These are phyloP conservation scores for Aspergillus saccharolyticus DNA, from an alignment of 495 filamentous ascomycete genomes.

Conservation along the genomic window DNA sequence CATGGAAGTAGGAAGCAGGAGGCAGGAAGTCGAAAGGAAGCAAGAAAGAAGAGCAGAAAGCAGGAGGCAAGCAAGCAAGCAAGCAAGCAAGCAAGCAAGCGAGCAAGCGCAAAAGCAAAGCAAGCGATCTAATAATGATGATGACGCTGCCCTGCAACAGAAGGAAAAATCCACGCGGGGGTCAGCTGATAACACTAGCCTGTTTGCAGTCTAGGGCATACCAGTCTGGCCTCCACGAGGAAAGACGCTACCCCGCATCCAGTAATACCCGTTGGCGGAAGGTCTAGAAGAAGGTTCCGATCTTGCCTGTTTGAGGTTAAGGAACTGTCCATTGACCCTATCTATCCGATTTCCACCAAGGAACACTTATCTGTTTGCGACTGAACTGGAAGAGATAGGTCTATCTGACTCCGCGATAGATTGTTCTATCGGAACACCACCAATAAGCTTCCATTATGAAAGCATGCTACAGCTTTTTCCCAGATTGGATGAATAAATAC, in stretches of 20 bases:
- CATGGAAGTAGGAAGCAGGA: background rate
- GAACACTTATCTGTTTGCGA: no score
- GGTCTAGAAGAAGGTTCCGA: slow-evolving; percentile 7
- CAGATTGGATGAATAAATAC: no score
- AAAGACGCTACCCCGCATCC: slow-evolving; percentile 21
- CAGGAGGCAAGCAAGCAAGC: background rate
- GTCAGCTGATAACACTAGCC: slow-evolving; percentile 21
- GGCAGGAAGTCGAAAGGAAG: background rate
- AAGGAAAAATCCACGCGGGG: slow-evolving; percentile 18
- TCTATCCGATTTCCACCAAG: background rate
- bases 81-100: background rate
- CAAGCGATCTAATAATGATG: no score
- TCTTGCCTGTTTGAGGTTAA: slow-evolving; percentile 2
- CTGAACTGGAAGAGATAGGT: background rate
- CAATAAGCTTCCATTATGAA: no score
- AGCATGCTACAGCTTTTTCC: no score
- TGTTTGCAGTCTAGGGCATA: slow-evolving; percentile 11
- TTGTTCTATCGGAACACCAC: background rate
- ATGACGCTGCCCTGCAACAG: slow-evolving; percentile 6
- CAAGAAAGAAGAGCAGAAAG: background rate
- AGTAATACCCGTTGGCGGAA: slow-evolving; percentile 18
- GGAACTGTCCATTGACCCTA: background rate
- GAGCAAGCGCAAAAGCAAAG: background rate
- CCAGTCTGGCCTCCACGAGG: slow-evolving; percentile 11
- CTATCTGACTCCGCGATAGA: background rate